Percentiles rank a stretch among this genome's conserved stretches.
phyloP scores from a whole-genome alignment of 139 green algal species.

The Tetradesmus lagerheimii region DNA sequence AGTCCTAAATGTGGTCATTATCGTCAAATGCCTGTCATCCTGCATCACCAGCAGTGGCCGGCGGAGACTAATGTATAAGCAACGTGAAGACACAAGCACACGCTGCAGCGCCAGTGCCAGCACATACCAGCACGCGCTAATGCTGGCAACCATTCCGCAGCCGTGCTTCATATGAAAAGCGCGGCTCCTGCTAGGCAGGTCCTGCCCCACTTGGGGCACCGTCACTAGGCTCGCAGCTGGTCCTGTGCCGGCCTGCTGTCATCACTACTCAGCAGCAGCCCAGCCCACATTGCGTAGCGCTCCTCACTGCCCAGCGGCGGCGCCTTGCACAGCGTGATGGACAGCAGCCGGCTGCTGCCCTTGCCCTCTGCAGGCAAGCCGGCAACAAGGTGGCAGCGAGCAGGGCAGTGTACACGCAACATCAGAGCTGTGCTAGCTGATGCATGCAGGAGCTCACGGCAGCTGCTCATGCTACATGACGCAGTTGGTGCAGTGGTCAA shows the following conservation, averaged over 20 bases:
- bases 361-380: conserved; percentile 2
- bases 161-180: not conserved
- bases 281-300: conserved; percentile 4
- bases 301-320: not conserved
- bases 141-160: not conserved
- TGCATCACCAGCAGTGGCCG: too few relatives aligned
- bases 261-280: not conserved
- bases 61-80: too few relatives aligned
- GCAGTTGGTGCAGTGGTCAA: too few relatives aligned
- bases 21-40: too few relatives aligned
- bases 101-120: too few relatives aligned
- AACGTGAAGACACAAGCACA: too few relatives aligned
- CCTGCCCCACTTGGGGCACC: too few relatives aligned
- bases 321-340: conserved; percentile 24
- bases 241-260: not conserved
- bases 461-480: not conserved
- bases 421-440: not conserved
- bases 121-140: too few relatives aligned
- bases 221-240: not conserved
- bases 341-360: not conserved
- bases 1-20: too few relatives aligned
- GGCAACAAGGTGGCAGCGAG: not conserved
- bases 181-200: not conserved
- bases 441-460: not conserved
- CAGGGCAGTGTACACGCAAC: not conserved